phyloP scores from a whole-genome alignment of 2,329 filamentous ascomycete species.

The Aspergillus tamarii region DNA sequence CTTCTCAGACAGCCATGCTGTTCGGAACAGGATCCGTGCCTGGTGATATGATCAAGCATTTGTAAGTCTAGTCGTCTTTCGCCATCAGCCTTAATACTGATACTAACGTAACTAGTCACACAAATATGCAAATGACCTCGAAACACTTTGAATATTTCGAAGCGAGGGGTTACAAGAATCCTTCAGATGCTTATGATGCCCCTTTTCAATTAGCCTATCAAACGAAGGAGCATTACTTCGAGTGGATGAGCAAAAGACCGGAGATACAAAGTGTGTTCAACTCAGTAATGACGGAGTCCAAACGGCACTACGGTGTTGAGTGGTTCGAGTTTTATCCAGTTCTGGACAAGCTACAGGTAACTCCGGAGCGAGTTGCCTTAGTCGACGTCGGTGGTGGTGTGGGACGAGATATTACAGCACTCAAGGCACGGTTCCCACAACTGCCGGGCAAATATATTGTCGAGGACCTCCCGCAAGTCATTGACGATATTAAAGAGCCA shows the following conservation, averaged over 20 bases:
- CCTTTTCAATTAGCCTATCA: constrained; percentile 33
- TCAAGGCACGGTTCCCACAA: background rate
- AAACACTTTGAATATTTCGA: constrained; percentile 32
- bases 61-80: constrained; percentile 17
- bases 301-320: background rate
- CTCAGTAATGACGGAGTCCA: constrained; percentile 26
- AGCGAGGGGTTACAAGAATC: constrained; percentile 32
- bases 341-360: constrained; percentile 10
- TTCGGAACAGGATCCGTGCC: constrained; percentile 13
- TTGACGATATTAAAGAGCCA: background rate
- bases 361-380: background rate
- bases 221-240: constrained; percentile 31
- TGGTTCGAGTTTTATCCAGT: constrained; percentile 27
- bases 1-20: constrained; percentile 16
- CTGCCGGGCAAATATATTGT: background rate
- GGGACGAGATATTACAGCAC: background rate
- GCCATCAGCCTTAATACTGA: background rate
- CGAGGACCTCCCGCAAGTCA: background rate
- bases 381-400: background rate
- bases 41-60: constrained; percentile 22
- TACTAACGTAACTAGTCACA: constrained; percentile 9
- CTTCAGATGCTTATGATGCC: constrained; percentile 28
- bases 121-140: constrained; percentile 18
- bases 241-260: constrained; percentile 28
- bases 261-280: constrained; percentile 31